Evolutionary conservation across 345 rosid species (phyloP), one percentile per base, ranked within the genome.

Genomic region (thale cress (Arabidopsis thaliana)): DNA sequence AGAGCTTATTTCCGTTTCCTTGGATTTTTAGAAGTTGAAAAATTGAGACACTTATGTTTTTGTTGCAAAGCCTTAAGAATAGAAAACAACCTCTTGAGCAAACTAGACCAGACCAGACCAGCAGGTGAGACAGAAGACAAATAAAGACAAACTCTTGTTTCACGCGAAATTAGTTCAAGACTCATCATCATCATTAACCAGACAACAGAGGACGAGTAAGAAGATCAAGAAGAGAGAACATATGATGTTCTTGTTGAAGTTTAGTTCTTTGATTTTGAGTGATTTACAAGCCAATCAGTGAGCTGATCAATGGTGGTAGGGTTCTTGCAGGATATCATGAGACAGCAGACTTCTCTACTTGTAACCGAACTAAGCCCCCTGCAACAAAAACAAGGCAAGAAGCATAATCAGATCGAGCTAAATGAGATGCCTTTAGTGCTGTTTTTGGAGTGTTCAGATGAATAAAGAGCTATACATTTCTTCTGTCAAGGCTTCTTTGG

Each of bases 291-390:
- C 91, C 91, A 89, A 63, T 89, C 89, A 59, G 85, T 85, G 71
- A 89, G 89, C 1, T 84, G 66, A 38, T 87, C 91, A 38, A 89
- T 87, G 82, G 85, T 89, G 82, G 89, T 81, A 0, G 89, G 85
- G 83, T 85, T 87, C 84, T 87, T 89, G 84, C 94, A 89, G 3
- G 94, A 89, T 65, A 87, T 85, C 94, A 89, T 82, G 73, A 71
- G 87, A 81, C 91, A 85, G 44, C 89, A 87, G 40, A 85, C 91
- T 79, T 84, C 89, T 80, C 89, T 83, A 50, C 81, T 85, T 0
- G 84, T 64, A 10, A 89, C 85, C 9, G 87, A 83, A 33, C 65
- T 80, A 45, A 89, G 83, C 33, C 81, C 94, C 94, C 94, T 89
- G 85, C 58, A 79, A 41, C 40, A 69, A 65, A 1, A 40, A 74